A percentile compares a stretch with the other conserved stretches of the same genome.
Conservation (phyloP, 2,329 filamentous ascomycete genomes). For the Diplodia seriata region DNA sequence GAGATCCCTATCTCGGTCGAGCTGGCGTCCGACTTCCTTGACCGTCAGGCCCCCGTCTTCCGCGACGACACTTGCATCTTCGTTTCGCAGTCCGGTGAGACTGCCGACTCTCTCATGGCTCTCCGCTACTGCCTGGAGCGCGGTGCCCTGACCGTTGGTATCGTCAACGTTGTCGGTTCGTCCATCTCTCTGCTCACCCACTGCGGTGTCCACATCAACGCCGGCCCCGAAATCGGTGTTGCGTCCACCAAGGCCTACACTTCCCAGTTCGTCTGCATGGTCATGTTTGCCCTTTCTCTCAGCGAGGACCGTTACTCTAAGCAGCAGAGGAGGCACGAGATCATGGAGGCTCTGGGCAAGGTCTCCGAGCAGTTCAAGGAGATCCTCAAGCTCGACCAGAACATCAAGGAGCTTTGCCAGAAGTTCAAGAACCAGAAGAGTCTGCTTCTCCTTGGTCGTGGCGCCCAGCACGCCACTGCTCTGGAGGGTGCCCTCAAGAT, state of each 20-base stretch:
- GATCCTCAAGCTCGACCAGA: conserved; percentile 87
- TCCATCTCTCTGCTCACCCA: conserved; percentile 98
- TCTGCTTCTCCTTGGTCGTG: conserved; percentile 88
- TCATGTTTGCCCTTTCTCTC: conserved; percentile 97
- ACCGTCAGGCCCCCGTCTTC: conserved; percentile 96
- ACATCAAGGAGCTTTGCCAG: conserved; percentile 92
- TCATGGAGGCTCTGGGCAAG: conserved; percentile 89
- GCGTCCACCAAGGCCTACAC: conserved; percentile 99
- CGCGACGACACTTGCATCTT: conserved; percentile 99
- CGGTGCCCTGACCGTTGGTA: conserved; percentile 94
- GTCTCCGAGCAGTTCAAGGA: conserved; percentile 91
- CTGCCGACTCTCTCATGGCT: conserved; percentile 95
- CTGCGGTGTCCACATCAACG: conserved; percentile 99
- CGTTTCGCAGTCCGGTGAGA: conserved; percentile 98
- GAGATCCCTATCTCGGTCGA: conserved; percentile 98
- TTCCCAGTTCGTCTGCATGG: conserved; percentile 98
- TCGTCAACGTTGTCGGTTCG: conserved; percentile 98
- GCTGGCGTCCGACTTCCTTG: conserved; percentile 96
- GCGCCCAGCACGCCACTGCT: conserved; percentile 95
- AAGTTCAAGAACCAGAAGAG: conserved; percentile 99
- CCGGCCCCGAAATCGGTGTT: conserved; percentile 97
- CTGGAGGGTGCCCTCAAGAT: conserved; percentile 98
- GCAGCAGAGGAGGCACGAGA: conserved; percentile 87
- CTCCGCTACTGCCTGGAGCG: conserved; percentile 98
- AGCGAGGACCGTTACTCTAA: conserved; percentile 97